These are phyloP conservation scores for Phytophthora pluvialis DNA, from an alignment of 352 stramenopile species.

Conservation along the genomic window DNA sequence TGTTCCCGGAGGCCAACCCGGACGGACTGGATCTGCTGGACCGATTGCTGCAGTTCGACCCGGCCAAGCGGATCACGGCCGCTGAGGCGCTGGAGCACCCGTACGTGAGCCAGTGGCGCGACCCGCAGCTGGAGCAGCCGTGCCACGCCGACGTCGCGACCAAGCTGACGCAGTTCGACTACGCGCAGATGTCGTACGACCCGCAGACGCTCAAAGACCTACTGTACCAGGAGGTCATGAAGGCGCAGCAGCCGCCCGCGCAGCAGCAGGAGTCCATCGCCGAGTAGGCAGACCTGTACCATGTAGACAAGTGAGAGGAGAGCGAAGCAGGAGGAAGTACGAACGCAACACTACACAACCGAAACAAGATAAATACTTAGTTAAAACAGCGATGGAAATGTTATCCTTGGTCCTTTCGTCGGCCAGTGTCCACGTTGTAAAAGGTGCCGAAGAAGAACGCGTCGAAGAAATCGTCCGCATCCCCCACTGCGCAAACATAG, in stretches of 20 bases:
- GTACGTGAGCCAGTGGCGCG: constrained; percentile 89
- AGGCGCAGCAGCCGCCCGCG: constrained; percentile 39
- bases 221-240: constrained; percentile 87
- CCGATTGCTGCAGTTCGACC: constrained; percentile 89
- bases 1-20: constrained; percentile 87
- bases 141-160: constrained; percentile 60
- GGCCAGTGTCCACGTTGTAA: too few species aligned
- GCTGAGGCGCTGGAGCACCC: constrained; percentile 87
- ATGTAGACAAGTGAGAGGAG: constrained; percentile 34
- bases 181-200: constrained; percentile 74
- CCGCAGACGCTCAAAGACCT: constrained; percentile 78
- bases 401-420: too few species aligned
- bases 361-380: constrained; percentile 20
- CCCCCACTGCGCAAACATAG: too few species aligned
- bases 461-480: too few species aligned
- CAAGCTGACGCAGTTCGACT: constrained; percentile 76
- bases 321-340: neutral
- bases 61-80: constrained; percentile 85
- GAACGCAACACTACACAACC: constrained; percentile 3
- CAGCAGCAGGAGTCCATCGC: constrained; percentile 30
- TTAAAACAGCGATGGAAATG: constrained; percentile 11
- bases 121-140: constrained; percentile 62
- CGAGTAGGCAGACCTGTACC: constrained; percentile 30
- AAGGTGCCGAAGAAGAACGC: too few species aligned
- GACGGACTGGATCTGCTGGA: constrained; percentile 89